phyloP scores from a whole-genome alignment of 371 early-diverging fungal species.

The Lichtheimia ramosa region DNA sequence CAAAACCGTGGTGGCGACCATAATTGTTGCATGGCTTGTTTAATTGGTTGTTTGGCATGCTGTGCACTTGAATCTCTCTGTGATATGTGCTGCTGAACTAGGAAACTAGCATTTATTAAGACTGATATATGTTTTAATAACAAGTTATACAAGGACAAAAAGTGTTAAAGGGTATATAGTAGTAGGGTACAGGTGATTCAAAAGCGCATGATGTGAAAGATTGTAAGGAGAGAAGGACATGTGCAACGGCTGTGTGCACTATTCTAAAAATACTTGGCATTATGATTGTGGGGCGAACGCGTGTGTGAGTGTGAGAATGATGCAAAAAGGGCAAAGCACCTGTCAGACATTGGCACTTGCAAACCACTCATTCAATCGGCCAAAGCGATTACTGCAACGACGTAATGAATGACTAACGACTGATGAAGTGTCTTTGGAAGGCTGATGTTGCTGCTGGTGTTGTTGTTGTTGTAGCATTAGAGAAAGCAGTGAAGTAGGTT shows the following conservation, averaged over 20 bases:
- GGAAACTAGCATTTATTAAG: background rate
- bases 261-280: background rate
- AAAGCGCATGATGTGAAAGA: no score
- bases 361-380: constrained; percentile 13
- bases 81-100: constrained; percentile 9
- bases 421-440: background rate
- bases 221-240: no score
- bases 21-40: constrained; percentile 19
- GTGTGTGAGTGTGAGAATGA: constrained; percentile 5
- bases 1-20: constrained; percentile 7
- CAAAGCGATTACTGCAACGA: constrained; percentile 12
- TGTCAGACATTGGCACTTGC: constrained; percentile 4
- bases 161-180: no score
- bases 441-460: constrained; percentile 2
- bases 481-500: constrained; percentile 16
- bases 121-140: background rate
- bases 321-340: background rate
- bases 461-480: constrained; percentile 14
- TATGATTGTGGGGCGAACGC: background rate
- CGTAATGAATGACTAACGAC: constrained; percentile 5
- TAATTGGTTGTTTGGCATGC: constrained; percentile 18
- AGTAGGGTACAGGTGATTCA: no score
- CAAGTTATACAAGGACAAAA: background rate
- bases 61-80: constrained; percentile 18
- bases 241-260: no score